phyloP scores from a whole-genome alignment of 129 eudicot genomes.

The Lactuca saligna region DNA sequence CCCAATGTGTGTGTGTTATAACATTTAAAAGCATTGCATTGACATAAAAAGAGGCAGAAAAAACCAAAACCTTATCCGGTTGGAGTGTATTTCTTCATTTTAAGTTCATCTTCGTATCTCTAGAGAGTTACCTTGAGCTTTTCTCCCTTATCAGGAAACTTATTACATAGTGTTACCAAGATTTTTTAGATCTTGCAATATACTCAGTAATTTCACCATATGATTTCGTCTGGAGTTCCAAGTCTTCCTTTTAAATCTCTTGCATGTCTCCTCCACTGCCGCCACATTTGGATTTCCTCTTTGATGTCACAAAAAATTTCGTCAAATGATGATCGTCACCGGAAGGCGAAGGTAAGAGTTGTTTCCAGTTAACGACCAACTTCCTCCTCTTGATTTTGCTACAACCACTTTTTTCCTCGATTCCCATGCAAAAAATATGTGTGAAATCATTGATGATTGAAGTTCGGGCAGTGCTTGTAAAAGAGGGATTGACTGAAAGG shows the following conservation, averaged over 20 bases:
- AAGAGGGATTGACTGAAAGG: slow-evolving; percentile 15
- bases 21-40: slow-evolving; percentile 4
- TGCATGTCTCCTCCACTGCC: background rate
- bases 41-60: background rate
- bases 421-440: slow-evolving; percentile 35
- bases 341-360: slow-evolving; percentile 19
- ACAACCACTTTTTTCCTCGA: slow-evolving; percentile 11
- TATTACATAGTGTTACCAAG: background rate
- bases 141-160: slow-evolving; percentile 50
- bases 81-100: slow-evolving; percentile 25
- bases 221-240: slow-evolving; percentile 11
- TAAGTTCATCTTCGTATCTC: slow-evolving; percentile 35
- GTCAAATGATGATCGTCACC: slow-evolving; percentile 43
- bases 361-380: slow-evolving; percentile 30
- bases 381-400: slow-evolving; percentile 21
- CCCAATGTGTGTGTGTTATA: background rate
- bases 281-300: background rate
- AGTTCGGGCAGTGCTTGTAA: background rate
- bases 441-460: slow-evolving; percentile 11
- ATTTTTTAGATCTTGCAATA: background rate
- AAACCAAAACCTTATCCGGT: slow-evolving; percentile 36
- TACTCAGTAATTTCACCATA: slow-evolving; percentile 16
- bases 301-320: slow-evolving; percentile 17
- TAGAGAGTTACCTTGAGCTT: slow-evolving; percentile 28
- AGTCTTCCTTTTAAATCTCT: slow-evolving; percentile 4